Evolutionary conservation across 2,329 filamentous ascomycete species (phyloP).

Genomic region (Decorospora gaudefroyi): DNA sequence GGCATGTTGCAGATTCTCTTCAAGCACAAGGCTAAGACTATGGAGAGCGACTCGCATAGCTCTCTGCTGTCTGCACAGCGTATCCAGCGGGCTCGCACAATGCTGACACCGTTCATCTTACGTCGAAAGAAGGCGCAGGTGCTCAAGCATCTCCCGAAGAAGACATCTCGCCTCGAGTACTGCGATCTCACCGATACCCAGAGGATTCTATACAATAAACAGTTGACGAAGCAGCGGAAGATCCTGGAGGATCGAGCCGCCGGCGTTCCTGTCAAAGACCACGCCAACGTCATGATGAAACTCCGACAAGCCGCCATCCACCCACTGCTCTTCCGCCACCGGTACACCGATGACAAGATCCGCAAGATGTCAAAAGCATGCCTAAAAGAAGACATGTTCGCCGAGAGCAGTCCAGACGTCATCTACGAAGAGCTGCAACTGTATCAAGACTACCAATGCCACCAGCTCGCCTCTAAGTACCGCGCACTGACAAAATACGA

Average conservation of each 20-base stretch:
- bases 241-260: conserved; percentile 63
- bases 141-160: conserved; percentile 77
- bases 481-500: conserved; percentile 59
- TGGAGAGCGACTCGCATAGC: conserved; percentile 70
- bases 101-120: conserved; percentile 93
- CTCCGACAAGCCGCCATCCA: conserved; percentile 92
- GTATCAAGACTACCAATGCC: conserved; percentile 66
- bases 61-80: conserved; percentile 85
- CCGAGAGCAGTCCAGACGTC: conserved; percentile 55
- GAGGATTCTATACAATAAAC: conserved; percentile 70
- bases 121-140: conserved; percentile 94
- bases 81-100: conserved; percentile 83
- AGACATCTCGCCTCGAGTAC: conserved; percentile 75
- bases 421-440: conserved; percentile 60
- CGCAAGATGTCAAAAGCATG: conserved; percentile 77
- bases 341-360: conserved; percentile 76
- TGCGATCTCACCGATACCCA: conserved; percentile 79
- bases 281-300: conserved; percentile 72
- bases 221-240: conserved; percentile 66
- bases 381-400: conserved; percentile 67
- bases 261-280: conserved; percentile 59
- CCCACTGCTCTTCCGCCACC: conserved; percentile 80
- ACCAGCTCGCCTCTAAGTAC: conserved; percentile 61
- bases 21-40: conserved; percentile 85
- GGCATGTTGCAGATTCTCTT: conserved; percentile 86